Base-by-base conservation (phyloP, 495 filamentous ascomycete genomes). In the Lasiosphaeria miniovina region DNA sequence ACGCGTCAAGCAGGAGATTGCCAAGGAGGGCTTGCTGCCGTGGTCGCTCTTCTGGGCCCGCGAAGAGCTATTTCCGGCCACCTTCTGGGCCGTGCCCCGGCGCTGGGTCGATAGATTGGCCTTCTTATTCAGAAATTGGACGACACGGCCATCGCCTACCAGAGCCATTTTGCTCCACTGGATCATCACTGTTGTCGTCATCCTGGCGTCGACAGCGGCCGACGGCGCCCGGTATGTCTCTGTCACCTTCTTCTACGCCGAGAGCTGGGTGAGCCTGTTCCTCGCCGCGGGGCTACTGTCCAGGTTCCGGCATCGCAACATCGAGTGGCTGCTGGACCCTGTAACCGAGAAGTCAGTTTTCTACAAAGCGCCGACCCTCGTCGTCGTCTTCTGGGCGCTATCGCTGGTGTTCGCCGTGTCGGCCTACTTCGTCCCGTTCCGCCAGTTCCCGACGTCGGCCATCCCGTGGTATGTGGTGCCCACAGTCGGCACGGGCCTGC, bases 1-100 rank as follows among this genome's bases (percentile, higher is more conserved):
- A 2, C 56, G 45, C 11, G 56, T 58, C 8, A 58, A 58, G 48
- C 56, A 58, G 24, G 56, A 58, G 48, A 24, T 58, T 11, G 56
- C 46, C 15, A 58, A 58, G 36, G 56, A 58, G 34, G 56, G 46
- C 0, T 51, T 58, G 46, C 46, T 58, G 24, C 56, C 56, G 7
- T 50, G 11, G 12, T 58, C 56, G 12, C 46, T 50, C 6, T 6
- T 34, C 34, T 58, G 4, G 12, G n/a, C 11, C 12, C 45, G 38
- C 15, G 17, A 9, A 5, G 24, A 24, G 24, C 24, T 2, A 24
- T 24, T 24, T 24, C 24, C 24, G 1, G 24, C 24, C 24, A 24
- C 24, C 24, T 24, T 24, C 24, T 24, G 24, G 24, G 0, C 24
- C 24, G 24, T 24, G 2, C 2, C 24, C 24, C 24, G 24, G 24